A percentile compares a stretch with the other conserved stretches of the same genome.
Evolutionary conservation across 257 asterid genomes (phyloP).

Genomic region (Fraxinus pennsylvanica): DNA sequence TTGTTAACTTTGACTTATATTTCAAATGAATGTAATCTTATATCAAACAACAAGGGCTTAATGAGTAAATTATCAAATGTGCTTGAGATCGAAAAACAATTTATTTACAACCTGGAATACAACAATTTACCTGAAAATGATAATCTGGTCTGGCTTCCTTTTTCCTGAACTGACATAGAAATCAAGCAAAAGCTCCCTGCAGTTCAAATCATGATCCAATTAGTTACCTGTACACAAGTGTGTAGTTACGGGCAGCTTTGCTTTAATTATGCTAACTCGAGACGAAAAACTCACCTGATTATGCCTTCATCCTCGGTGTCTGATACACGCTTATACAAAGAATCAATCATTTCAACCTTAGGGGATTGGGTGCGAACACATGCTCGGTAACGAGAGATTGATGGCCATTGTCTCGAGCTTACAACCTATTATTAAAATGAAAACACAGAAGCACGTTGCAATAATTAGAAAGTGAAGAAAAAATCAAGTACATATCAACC

Average conservation of each 20-base stretch:
- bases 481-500: not conserved
- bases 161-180: slow-evolving; percentile 49
- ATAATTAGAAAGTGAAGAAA: not conserved
- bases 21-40: no score
- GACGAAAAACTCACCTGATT: slow-evolving; percentile 47
- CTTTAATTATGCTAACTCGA: slow-evolving; percentile 22
- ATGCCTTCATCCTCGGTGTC: slow-evolving; percentile 84
- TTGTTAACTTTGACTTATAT: no score
- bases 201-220: not conserved
- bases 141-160: slow-evolving; percentile 48
- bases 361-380: slow-evolving; percentile 92
- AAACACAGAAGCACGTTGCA: slow-evolving; percentile 5
- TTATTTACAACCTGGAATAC: not conserved
- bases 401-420: slow-evolving; percentile 97
- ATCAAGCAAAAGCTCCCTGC: slow-evolving; percentile 49
- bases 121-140: slow-evolving; percentile 43
- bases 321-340: slow-evolving; percentile 62
- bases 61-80: no score
- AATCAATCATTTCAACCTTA: slow-evolving; percentile 83
- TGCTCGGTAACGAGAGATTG: slow-evolving; percentile 80
- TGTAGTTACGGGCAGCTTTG: not conserved
- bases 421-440: slow-evolving; percentile 58
- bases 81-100: no score
- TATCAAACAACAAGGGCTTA: not conserved
- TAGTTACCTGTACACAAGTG: no score